Evolutionary conservation across 169 alveolate genomes (phyloP).

Genomic region (Plasmodium blacklocki): DNA sequence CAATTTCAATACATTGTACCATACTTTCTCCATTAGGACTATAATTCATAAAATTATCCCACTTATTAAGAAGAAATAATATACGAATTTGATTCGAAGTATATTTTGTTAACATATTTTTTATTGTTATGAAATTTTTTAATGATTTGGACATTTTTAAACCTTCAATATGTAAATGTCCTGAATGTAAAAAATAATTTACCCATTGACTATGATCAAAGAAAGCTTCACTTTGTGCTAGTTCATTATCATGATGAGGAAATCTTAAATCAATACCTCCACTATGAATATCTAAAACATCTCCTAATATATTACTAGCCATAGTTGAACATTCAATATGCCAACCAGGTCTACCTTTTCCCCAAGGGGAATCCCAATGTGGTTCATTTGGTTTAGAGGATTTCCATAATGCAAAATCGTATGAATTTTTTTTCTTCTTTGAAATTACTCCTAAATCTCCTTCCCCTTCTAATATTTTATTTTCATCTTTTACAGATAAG

Average conservation of each 20-base stretch:
- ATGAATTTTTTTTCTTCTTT: conserved; percentile 92
- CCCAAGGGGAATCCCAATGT: conserved; percentile 99
- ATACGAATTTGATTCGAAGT: conserved; percentile 93
- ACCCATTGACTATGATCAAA: conserved; percentile 95
- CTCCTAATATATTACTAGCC: conserved; percentile 95
- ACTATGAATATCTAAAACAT: conserved; percentile 97
- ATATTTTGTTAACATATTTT: conserved; percentile 86
- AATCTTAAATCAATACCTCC: conserved; percentile 99
- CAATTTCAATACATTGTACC: conserved; percentile 94
- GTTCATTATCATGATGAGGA: conserved; percentile 99
- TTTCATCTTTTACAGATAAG: conserved; percentile 88
- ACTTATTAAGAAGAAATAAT: conserved; percentile 88
- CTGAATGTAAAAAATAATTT: conserved; percentile 98
- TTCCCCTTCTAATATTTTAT: conserved; percentile 92
- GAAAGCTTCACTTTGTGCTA: conserved; percentile 99
- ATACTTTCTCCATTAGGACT: conserved; percentile 92
- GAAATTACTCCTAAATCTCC: conserved; percentile 92
- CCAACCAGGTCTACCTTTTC: conserved; percentile 99
- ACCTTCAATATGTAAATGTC: conserved; percentile 98
- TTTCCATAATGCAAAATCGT: conserved; percentile 99
- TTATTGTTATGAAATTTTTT: conserved; percentile 97
- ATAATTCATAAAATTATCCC: conserved; percentile 94
- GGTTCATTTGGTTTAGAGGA: conserved; percentile 97
- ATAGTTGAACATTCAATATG: conserved; percentile 99
- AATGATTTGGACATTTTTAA: conserved; percentile 97